phyloP scores from a whole-genome alignment of 805 yeast species.

The Teunomyces pallodes region DNA sequence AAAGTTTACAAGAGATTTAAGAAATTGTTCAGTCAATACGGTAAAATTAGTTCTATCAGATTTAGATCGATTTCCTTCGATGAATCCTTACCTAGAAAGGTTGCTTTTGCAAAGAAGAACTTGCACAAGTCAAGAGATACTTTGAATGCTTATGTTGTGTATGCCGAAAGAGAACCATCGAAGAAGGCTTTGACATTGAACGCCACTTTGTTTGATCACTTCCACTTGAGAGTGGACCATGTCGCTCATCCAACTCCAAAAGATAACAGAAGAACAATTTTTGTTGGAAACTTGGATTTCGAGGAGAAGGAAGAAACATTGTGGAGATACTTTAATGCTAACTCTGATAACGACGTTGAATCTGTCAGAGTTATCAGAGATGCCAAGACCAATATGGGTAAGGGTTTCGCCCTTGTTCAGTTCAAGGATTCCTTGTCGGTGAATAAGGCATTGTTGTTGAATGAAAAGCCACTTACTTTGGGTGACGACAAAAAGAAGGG shows the following conservation, averaged over 20 bases:
- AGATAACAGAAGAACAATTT: slow-evolving; percentile 79
- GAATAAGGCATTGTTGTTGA: slow-evolving; percentile 73
- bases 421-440: slow-evolving; percentile 73
- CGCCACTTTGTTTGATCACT: slow-evolving; percentile 62
- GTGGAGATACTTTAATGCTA: slow-evolving; percentile 71
- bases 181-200: slow-evolving; percentile 51
- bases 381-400: slow-evolving; percentile 89
- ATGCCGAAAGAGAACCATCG: slow-evolving; percentile 50
- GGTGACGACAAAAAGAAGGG: slow-evolving; percentile 28
- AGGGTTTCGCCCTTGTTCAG: slow-evolving; percentile 96
- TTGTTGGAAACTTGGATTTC: slow-evolving; percentile 92
- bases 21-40: slow-evolving; percentile 51
- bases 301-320: slow-evolving; percentile 88
- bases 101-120: slow-evolving; percentile 79
- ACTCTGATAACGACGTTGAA: slow-evolving; percentile 57
- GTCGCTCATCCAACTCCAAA: slow-evolving; percentile 88
- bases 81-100: slow-evolving; percentile 86
- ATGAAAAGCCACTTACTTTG: slow-evolving; percentile 56
- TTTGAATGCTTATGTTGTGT: slow-evolving; percentile 87
- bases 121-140: slow-evolving; percentile 76
- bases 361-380: slow-evolving; percentile 90
- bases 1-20: slow-evolving; percentile 61
- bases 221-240: slow-evolving; percentile 88
- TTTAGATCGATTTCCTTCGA: slow-evolving; percentile 90
- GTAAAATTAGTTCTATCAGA: slow-evolving; percentile 70